Conservation (phyloP, 208 protist genomes). For the Trypanosoma lewisi region DNA sequence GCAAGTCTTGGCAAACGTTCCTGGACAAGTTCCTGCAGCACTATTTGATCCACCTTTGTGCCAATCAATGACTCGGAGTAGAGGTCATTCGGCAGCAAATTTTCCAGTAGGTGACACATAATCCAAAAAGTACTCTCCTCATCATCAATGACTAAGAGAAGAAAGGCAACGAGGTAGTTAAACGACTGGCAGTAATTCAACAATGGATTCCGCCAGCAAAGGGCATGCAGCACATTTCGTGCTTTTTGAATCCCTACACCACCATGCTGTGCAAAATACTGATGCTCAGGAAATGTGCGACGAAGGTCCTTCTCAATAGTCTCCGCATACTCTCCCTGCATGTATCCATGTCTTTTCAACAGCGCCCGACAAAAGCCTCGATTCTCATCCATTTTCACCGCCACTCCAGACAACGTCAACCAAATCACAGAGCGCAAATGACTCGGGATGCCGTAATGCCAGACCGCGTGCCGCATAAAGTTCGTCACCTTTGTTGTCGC, state of each 20-base stretch:
- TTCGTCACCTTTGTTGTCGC: constrained; percentile 28
- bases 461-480: constrained; percentile 37
- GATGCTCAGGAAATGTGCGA: constrained; percentile 70
- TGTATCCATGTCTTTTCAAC: constrained; percentile 49
- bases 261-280: constrained; percentile 58
- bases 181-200: constrained; percentile 82
- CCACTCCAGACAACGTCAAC: constrained; percentile 66
- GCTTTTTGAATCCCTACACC: constrained; percentile 59
- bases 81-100: constrained; percentile 71
- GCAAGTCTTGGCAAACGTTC: constrained; percentile 48
- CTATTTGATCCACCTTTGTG: constrained; percentile 62
- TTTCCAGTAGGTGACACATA: constrained; percentile 51
- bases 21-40: constrained; percentile 40
- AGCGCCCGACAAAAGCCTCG: constrained; percentile 63
- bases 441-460: constrained; percentile 35
- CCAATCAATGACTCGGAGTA: constrained; percentile 60
- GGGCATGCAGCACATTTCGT: constrained; percentile 62
- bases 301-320: constrained; percentile 62
- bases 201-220: constrained; percentile 79
- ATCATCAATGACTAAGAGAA: constrained; percentile 64
- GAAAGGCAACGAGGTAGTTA: constrained; percentile 64
- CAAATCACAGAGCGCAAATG: constrained; percentile 62
- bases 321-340: constrained; percentile 31
- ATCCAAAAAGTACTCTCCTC: constrained; percentile 71
- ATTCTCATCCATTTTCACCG: constrained; percentile 70